Conservation (phyloP, 306 rosid species). For the Acacia confusa region DNA sequence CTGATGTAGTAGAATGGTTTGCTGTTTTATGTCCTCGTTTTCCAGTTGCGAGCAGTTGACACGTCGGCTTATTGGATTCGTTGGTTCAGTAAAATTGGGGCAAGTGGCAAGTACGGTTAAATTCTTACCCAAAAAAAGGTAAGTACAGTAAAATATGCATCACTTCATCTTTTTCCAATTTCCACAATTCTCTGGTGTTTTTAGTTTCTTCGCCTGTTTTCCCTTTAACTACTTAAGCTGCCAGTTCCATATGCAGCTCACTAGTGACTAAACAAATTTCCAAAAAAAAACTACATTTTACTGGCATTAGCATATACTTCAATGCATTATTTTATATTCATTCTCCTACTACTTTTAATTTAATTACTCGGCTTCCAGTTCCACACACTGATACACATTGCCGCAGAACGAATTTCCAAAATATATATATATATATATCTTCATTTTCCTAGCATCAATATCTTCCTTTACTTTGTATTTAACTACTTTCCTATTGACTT, state of each 20-base stretch:
- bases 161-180: conserved; percentile 32
- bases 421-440: no score
- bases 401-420: background rate
- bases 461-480: background rate
- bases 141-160: background rate
- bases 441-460: background rate
- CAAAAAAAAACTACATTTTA: no score
- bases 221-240: background rate
- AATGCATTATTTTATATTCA: no score
- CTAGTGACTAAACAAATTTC: no score
- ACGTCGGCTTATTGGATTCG: conserved; percentile 39
- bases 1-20: conserved; percentile 17
- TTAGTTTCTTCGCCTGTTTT: background rate
- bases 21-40: conserved; percentile 19
- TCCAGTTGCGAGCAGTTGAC: conserved; percentile 17
- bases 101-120: background rate
- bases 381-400: background rate
- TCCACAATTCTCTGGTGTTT: background rate
- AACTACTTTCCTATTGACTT: background rate
- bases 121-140: background rate
- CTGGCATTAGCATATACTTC: no score
- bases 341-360: no score
- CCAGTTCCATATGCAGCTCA: background rate
- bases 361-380: background rate
- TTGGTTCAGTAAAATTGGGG: conserved; percentile 6